Conservation (phyloP, 257 asterid genomes). For the Voacanga thouarsii region DNA sequence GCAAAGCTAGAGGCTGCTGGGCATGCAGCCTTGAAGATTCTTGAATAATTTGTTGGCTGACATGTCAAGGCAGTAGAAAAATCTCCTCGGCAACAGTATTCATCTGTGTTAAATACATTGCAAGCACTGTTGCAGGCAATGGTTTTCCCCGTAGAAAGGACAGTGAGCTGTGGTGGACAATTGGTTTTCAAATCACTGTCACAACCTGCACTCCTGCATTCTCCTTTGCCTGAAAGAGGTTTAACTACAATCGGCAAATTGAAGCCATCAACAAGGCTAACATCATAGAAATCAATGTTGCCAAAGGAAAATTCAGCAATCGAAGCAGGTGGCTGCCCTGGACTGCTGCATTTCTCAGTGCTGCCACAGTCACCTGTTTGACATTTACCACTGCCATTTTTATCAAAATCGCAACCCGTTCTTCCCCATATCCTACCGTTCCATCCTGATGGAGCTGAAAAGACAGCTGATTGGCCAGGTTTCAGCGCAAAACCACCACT, state of each 20-base stretch:
- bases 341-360: conserved; percentile 34
- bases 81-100: conserved; percentile 52
- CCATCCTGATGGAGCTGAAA: conserved; percentile 49
- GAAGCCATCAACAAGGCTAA: conserved; percentile 74
- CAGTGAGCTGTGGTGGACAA: conserved; percentile 53
- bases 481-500: conserved; percentile 47
- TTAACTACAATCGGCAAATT: conserved; percentile 52
- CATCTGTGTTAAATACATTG: conserved; percentile 42
- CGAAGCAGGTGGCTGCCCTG: conserved; percentile 59
- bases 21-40: conserved; percentile 50
- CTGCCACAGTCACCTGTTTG: conserved; percentile 58
- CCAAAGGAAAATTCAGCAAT: conserved; percentile 63
- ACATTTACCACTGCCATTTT: conserved; percentile 45
- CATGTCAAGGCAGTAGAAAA: conserved; percentile 46
- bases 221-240: conserved; percentile 50
- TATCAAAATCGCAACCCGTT: conserved; percentile 53
- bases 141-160: conserved; percentile 26
- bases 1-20: conserved; percentile 64
- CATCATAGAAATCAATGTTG: conserved; percentile 47
- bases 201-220: conserved; percentile 57
- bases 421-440: conserved; percentile 70
- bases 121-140: conserved; percentile 67
- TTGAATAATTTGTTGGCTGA: conserved; percentile 57
- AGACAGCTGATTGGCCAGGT: conserved; percentile 50
- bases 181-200: conserved; percentile 44